Evolutionary conservation across 2,329 filamentous ascomycete genomes (phyloP).

Genomic region (Hymenoscyphus fraxineus): DNA sequence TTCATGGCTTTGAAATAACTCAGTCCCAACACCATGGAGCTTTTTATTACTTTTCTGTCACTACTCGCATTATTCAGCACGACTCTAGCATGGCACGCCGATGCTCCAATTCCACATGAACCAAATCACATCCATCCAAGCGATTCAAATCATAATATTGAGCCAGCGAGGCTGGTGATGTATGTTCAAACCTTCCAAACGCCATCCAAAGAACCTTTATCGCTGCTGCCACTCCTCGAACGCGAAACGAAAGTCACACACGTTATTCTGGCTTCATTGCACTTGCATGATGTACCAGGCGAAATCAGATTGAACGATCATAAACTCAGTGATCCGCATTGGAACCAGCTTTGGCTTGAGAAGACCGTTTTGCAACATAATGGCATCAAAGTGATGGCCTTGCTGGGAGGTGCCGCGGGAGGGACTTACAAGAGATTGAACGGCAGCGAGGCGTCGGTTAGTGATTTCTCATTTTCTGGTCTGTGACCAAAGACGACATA

Average conservation of each 20-base stretch:
- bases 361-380: conserved; percentile 19
- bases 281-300: conserved; percentile 69
- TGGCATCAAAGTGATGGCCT: conserved; percentile 23
- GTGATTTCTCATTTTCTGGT: neutral
- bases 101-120: neutral
- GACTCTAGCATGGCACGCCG: neutral
- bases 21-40: neutral
- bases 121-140: neutral
- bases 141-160: neutral
- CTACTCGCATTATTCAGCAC: neutral
- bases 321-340: conserved; percentile 15
- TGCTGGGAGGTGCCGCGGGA: conserved; percentile 24
- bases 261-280: conserved; percentile 78
- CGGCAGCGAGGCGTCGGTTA: conserved; percentile 40
- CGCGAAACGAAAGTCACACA: conserved; percentile 64
- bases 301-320: conserved; percentile 52
- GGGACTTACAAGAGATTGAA: conserved; percentile 55
- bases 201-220: conserved; percentile 46
- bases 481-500: neutral
- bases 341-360: conserved; percentile 22
- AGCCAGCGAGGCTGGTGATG: conserved; percentile 38
- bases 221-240: conserved; percentile 53
- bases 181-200: conserved; percentile 64
- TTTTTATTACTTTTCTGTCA: neutral
- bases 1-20: neutral